Base-by-base conservation (phyloP, 1,284 basidiomycete genomes). In the Macrocystidia cucumis region DNA sequence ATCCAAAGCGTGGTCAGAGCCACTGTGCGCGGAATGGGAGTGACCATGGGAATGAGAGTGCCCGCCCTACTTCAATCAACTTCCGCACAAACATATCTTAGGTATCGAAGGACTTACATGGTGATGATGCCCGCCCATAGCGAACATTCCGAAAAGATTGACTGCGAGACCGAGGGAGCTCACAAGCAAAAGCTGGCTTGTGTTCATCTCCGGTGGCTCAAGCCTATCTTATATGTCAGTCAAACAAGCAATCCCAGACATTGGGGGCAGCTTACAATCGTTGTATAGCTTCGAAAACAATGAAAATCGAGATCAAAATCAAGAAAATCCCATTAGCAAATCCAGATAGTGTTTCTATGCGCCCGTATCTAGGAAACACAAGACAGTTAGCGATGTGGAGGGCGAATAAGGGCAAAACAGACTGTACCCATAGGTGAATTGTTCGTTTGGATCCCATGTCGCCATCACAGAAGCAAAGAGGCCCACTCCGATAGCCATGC, bases 111-210 rank as follows among this genome's bases (percentile, higher is more conserved):
- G 23, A 66, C 72, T 24, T 56, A 84, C 78, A 62, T 91, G 88
- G 57, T 91, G 88, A 55, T 90, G 87, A 58, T 92, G 90, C 2
- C 90, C 90, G 5, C 96, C 96, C 69, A 96, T 99, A 1, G 96
- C 96, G 59, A 93, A 92, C 93, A 99, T 97, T 20, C 96, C 96
- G 50, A 98, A 98, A 19, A 99, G 60, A 57, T 99, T 99, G 39
- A 99, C 93, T 1, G 68, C 87, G 7, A 99, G 63, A 1, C 96
- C 96, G 23, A 97, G 62, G 1, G 79, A 76, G 47, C 89, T 93
- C 31, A 99, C 88, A 1, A 97, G 69, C 20, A 99, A 61, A 2
- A 99, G 68, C 54, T 98, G 95, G 42, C 76, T 86, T 5, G 92
- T 98, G 52, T 93, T 93, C 92, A 99, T 99, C 49, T 95, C 91